These are phyloP conservation scores for Chromera velia DNA, from an alignment of 73 alveolate species.

Conservation along the genomic window DNA sequence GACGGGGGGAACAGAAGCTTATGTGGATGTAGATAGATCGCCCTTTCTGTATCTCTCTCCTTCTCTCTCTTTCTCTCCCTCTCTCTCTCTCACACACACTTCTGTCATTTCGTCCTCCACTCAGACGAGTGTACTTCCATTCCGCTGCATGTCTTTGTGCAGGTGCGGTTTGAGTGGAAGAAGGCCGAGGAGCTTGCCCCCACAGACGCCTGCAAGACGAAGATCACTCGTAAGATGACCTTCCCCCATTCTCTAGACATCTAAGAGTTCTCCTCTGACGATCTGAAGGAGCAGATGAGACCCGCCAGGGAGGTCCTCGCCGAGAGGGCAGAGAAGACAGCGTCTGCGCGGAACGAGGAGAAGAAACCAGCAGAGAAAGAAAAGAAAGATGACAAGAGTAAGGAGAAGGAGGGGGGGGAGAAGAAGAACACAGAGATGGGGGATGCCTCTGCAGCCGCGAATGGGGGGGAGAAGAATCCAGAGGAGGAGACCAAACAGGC, in stretches of 20 bases:
- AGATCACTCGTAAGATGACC: conserved; percentile 56
- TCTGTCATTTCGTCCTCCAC: no score
- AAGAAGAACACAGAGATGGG: conserved; percentile 41
- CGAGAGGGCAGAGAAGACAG: conserved; percentile 26
- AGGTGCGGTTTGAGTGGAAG: conserved; percentile 80
- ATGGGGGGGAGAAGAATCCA: conserved; percentile 44
- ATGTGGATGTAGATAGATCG: no score
- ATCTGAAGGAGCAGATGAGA: conserved; percentile 61
- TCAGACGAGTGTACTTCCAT: no score
- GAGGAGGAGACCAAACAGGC: conserved; percentile 58
- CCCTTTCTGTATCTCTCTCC: no score
- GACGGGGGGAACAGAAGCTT: no score
- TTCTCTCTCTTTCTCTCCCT: no score
- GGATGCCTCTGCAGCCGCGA: conserved; percentile 21
- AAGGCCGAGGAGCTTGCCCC: conserved; percentile 63
- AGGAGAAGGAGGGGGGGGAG: conserved; percentile 16
- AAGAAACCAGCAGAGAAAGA: neutral
- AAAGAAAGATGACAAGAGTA: no score
- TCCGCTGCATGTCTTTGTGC: no score
- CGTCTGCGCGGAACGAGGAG: conserved; percentile 10
- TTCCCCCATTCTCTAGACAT: conserved; percentile 73
- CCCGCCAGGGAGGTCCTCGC: conserved; percentile 69
- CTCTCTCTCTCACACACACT: no score
- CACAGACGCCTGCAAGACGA: conserved; percentile 75
- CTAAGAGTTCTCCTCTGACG: conserved; percentile 74